Percentiles rank a stretch among this genome's conserved stretches.
These are phyloP conservation scores for Grifola frondosa DNA, from an alignment of 1,284 basidiomycete species.

Conservation along the genomic window DNA sequence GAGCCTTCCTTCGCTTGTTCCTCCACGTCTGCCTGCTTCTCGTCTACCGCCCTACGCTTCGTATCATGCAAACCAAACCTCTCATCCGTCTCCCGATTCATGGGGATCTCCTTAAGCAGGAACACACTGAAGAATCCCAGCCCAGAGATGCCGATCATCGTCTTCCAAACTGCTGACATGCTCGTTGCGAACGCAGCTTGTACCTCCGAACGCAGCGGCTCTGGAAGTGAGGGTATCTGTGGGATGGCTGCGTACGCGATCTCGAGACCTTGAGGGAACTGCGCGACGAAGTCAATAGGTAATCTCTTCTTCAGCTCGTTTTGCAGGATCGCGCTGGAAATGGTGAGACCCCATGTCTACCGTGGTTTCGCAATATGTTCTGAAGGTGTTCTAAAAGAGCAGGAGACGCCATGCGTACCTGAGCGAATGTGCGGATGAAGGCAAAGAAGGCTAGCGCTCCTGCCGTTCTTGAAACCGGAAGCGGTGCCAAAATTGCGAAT, in stretches of 20 bases:
- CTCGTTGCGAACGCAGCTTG: conserved; percentile 35
- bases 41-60: conserved; percentile 3
- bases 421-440: conserved; percentile 33
- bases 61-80: conserved; percentile 20
- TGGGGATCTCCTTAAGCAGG: conserved; percentile 35
- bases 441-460: conserved; percentile 32
- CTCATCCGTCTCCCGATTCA: conserved; percentile 32
- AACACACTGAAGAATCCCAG: conserved; percentile 32
- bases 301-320: conserved; percentile 37
- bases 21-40: background rate
- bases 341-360: conserved; percentile 42
- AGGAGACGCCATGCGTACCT: too few relatives aligned
- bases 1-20: conserved; percentile 3
- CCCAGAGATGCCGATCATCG: conserved; percentile 34
- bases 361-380: too few relatives aligned
- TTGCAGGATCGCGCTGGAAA: conserved; percentile 39
- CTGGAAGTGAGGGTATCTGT: conserved; percentile 29
- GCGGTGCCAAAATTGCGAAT: conserved; percentile 15
- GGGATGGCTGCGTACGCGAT: conserved; percentile 40
- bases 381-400: too few relatives aligned
- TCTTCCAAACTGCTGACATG: conserved; percentile 34
- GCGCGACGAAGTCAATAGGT: conserved; percentile 31
- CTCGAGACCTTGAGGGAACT: conserved; percentile 33
- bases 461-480: conserved; percentile 23
- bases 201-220: conserved; percentile 32